phyloP scores from a whole-genome alignment of 2,329 filamentous ascomycete genomes.

The Aspergillus carbonarius region DNA sequence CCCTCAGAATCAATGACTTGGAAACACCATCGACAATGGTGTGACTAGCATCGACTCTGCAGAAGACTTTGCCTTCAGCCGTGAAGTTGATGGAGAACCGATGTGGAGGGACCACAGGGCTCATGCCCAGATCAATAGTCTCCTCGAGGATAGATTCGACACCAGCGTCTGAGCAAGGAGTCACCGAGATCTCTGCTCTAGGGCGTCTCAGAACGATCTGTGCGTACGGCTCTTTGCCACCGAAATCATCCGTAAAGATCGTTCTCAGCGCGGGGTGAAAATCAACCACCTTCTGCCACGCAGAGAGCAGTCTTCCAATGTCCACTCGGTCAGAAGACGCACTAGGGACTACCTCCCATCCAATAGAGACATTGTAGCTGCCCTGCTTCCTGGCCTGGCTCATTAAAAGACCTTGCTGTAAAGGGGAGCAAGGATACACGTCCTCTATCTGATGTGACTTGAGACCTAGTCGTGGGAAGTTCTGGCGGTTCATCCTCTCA shows the following conservation, averaged over 20 bases:
- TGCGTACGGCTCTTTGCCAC: conserved; percentile 13
- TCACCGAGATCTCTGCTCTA: conserved; percentile 7
- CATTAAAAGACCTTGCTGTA: conserved; percentile 24
- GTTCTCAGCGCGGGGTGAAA: conserved; percentile 19
- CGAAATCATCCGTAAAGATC: conserved; percentile 17
- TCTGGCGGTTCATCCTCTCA: neutral
- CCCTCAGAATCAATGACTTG: neutral
- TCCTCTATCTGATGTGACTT: conserved; percentile 18
- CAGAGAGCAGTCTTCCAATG: neutral
- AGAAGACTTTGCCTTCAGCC: neutral
- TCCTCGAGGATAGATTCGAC: neutral
- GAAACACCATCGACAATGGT: neutral
- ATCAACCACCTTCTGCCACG: conserved; percentile 18
- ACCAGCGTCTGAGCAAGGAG: neutral
- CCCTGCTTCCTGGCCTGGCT: conserved; percentile 6
- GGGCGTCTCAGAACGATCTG: conserved; percentile 24
- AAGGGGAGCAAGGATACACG: conserved; percentile 24
- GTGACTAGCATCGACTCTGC: neutral
- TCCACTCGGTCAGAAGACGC: neutral
- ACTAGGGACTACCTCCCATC: neutral
- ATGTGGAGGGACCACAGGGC: neutral
- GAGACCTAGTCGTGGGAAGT: neutral
- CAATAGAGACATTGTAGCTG: neutral
- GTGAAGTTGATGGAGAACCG: neutral
- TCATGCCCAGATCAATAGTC: neutral